Conservation (phyloP, 208 protist species). For the Acanthamoeba royreba region DNA sequence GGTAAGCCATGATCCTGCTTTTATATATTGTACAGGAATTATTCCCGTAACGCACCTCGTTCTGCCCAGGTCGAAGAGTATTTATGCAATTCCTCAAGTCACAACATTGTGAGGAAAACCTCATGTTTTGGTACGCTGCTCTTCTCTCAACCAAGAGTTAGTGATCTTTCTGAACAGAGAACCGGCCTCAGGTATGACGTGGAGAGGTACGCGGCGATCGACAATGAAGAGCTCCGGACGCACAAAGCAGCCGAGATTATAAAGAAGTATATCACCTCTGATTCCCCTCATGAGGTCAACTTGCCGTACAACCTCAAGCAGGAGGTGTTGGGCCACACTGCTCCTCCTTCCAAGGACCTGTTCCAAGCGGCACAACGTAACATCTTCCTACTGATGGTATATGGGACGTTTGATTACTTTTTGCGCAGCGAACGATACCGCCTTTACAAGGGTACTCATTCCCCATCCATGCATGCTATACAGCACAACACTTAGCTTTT, state of each 20-base stretch:
- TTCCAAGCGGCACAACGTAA: neutral
- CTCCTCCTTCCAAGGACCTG: neutral
- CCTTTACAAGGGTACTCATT: neutral
- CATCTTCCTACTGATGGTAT: slow-evolving; percentile 1
- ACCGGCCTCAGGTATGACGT: neutral
- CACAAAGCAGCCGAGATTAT: neutral
- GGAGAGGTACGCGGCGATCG: neutral
- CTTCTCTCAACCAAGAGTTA: neutral
- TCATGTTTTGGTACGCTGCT: neutral
- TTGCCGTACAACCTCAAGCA: neutral
- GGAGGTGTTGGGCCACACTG: neutral
- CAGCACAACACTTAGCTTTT: neutral
- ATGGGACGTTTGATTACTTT: neutral
- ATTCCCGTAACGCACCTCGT: no score
- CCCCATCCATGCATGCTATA: neutral
- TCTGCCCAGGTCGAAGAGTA: neutral
- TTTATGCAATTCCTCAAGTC: neutral
- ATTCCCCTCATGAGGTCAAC: neutral
- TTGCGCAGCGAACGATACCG: neutral
- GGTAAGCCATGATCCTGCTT: neutral
- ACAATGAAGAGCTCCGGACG: neutral
- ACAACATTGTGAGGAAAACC: neutral
- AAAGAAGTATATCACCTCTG: neutral
- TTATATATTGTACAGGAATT: no score
- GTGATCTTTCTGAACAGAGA: neutral